phyloP scores from a whole-genome alignment of 306 rosid genomes.

The Cucurbita moschata region DNA sequence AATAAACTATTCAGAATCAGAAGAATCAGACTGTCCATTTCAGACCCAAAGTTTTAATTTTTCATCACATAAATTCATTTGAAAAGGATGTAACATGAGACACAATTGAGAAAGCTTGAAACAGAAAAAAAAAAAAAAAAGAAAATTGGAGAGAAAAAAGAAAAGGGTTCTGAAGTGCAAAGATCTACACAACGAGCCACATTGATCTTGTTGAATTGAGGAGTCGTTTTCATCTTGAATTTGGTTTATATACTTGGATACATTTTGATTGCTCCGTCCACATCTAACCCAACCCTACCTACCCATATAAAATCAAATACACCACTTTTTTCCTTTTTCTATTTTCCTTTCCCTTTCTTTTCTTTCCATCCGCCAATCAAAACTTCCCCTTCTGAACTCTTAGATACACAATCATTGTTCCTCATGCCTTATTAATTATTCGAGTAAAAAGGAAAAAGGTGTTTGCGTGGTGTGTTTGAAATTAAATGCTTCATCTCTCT shows the following conservation, averaged over 20 bases:
- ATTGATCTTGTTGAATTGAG: not conserved
- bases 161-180: not conserved
- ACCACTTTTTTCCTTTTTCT: not conserved
- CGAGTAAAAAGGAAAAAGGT: not conserved
- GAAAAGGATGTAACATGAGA: conserved; percentile 1
- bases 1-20: not conserved
- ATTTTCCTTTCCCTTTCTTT: no score
- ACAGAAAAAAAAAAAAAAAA: not conserved
- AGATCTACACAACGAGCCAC: conserved; percentile 1
- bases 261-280: not conserved
- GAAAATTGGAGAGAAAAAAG: not conserved
- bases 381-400: not conserved
- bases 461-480: not conserved
- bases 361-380: not conserved
- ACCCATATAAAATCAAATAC: not conserved
- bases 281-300: not conserved
- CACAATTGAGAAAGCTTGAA: not conserved
- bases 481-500: not conserved
- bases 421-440: not conserved
- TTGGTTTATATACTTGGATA: not conserved
- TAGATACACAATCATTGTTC: conserved; percentile 3
- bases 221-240: conserved; percentile 6
- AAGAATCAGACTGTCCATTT: not conserved
- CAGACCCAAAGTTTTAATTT: not conserved
- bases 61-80: not conserved